Base-by-base conservation (phyloP, 352 stramenopile species). In the Pythium myriotylum region DNA sequence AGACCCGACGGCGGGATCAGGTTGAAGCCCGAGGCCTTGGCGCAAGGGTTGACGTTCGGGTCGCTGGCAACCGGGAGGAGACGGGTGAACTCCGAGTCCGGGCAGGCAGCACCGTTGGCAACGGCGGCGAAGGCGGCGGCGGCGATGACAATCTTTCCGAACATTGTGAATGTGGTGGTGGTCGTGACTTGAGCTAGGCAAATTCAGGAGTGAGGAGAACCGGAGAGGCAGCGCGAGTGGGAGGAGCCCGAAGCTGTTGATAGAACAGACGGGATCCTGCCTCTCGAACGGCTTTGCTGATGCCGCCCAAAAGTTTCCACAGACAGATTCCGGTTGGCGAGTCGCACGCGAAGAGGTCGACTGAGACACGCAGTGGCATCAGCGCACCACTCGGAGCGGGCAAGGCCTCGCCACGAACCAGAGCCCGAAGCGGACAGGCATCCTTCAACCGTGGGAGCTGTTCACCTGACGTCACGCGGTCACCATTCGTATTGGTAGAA, bases 131-230 rank as follows among this genome's bases (percentile, higher is more conserved):
- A 54, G 37, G 57, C 57, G 45, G 57, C 57, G 32, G 45, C 43
- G 26, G 46, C 19, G 45, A 65, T 20, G 29, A 65, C 33, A 37
- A 27, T 53, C 57, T 65, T 65, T 22, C n/a, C 45, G 57, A 65
- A 53, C 57, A 65, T 65, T 16, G 29, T 65, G 57, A 50, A 42
- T 23, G 23, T 16, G 17, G 35, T 39, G 45, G 57, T 65, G 39
- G 57, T 40, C 16, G 33, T 27, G 57, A 54, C 57, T 65, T 47
- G 57, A 26, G 27, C 23, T 35, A 56, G 51, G 54, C 54, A 61
- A 65, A 65, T 65, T 65, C 57, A 54, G 45, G 57, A 65, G 57
- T 65, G 57, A 49, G 37, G 19, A 17, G 26, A 23, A 54, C 7
- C 5, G 37, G 19, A 17, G 26, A 23, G 46, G 17, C 5, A 19